Conservation (phyloP, 805 yeast species). For the Kuraishia floccosa region DNA sequence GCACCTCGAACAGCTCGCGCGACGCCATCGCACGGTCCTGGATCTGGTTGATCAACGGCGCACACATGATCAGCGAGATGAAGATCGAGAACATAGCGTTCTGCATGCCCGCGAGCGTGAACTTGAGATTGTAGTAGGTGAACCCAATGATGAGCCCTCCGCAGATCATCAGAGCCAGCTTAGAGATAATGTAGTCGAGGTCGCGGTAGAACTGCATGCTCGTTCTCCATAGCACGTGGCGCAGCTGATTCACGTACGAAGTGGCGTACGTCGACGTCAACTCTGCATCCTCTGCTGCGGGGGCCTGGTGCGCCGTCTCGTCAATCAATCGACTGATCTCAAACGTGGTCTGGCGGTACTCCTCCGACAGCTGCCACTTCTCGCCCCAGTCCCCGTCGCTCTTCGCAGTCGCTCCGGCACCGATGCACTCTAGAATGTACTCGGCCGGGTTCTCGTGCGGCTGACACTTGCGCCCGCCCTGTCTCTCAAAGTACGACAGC, state of each 20-base stretch:
- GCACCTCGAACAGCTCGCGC: slow-evolving; percentile 47
- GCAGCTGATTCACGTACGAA: slow-evolving; percentile 30
- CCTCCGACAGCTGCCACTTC: slow-evolving; percentile 37
- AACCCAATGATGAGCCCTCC: slow-evolving; percentile 64
- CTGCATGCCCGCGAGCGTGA: slow-evolving; percentile 38
- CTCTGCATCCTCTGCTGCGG: slow-evolving; percentile 1
- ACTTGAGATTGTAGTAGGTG: slow-evolving; percentile 47
- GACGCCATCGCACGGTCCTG: slow-evolving; percentile 40
- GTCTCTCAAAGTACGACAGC: slow-evolving; percentile 32
- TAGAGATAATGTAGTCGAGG: slow-evolving; percentile 52
- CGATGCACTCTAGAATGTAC: slow-evolving; percentile 62
- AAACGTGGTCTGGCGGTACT: slow-evolving; percentile 12
- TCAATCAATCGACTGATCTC: slow-evolving; percentile 17
- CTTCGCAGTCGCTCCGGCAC: slow-evolving; percentile 70
- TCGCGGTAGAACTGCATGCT: slow-evolving; percentile 42
- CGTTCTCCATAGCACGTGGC: slow-evolving; percentile 28
- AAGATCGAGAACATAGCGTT: slow-evolving; percentile 48
- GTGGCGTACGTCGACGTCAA: slow-evolving; percentile 19
- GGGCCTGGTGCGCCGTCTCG: slow-evolving; percentile 11
- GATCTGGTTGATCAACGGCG: slow-evolving; percentile 52
- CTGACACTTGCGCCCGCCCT: slow-evolving; percentile 58
- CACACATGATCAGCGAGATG: slow-evolving; percentile 39
- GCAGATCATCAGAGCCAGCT: slow-evolving; percentile 30
- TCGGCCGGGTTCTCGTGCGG: slow-evolving; percentile 63
- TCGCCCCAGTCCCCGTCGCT: slow-evolving; percentile 51